Evolutionary conservation across 108 stramenopile species (phyloP).

Genomic region (Nitzschia inconspicua): DNA sequence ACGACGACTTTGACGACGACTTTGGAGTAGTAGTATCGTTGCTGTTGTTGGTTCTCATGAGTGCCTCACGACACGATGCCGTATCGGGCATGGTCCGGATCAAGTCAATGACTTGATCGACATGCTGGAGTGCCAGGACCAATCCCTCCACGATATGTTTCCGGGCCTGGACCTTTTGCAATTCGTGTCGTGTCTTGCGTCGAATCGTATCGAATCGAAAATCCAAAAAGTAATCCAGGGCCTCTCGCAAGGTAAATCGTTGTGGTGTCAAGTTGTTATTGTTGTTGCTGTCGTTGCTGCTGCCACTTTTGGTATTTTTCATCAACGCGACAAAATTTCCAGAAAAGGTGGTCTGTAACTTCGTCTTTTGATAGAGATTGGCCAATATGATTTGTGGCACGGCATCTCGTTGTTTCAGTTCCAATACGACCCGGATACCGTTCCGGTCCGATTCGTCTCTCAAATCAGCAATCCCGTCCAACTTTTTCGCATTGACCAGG

Average conservation of each 20-base stretch:
- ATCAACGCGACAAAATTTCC: slow-evolving; percentile 92
- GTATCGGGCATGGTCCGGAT: slow-evolving; percentile 73
- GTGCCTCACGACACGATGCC: slow-evolving; percentile 48
- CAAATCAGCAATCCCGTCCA: slow-evolving; percentile 86
- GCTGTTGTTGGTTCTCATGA: slow-evolving; percentile 44
- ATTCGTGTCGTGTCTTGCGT: slow-evolving; percentile 64
- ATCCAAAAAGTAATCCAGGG: slow-evolving; percentile 86
- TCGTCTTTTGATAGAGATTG: slow-evolving; percentile 93
- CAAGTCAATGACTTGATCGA: slow-evolving; percentile 89
- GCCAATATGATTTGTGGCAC: slow-evolving; percentile 81
- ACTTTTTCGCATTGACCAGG: slow-evolving; percentile 93
- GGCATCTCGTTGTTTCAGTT: slow-evolving; percentile 92
- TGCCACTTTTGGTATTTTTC: slow-evolving; percentile 9
- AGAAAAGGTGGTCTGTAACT: slow-evolving; percentile 88
- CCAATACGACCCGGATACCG: slow-evolving; percentile 96
- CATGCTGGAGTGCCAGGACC: slow-evolving; percentile 62
- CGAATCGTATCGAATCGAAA: slow-evolving; percentile 94
- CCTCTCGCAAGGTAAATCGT: slow-evolving; percentile 85
- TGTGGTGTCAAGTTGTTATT: slow-evolving; percentile 64
- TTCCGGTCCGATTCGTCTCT: slow-evolving; percentile 94
- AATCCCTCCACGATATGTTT: slow-evolving; percentile 92
- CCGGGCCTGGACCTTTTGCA: slow-evolving; percentile 81
- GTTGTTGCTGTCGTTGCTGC: neutral
- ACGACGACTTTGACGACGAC: neutral
- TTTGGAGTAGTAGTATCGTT: neutral